Evolutionary conservation across 2,329 filamentous ascomycete species (phyloP), one percentile per base, ranked within the genome.

Genomic region (Scedosporium dehoogii): DNA sequence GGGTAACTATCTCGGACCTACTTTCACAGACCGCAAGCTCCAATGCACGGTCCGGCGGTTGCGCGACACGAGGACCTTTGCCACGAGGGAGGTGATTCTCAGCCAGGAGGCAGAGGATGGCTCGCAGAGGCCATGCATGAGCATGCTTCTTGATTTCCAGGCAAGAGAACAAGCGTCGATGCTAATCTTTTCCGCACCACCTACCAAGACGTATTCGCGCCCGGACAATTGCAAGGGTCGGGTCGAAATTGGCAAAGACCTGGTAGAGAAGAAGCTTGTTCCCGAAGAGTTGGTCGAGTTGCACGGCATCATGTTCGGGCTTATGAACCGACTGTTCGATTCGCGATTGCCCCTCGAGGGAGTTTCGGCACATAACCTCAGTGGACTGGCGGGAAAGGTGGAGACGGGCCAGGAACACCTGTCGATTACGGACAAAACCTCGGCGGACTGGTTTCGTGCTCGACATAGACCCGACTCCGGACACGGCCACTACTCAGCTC

Each of bases 71-170:
- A 72, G 73, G 55, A 75, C 75, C 2, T 80, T 80, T 60, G 73
- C 73, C 4, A 80, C 77, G 1, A 69, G 76, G 6, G 68, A 74
- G 5, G 72, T 80, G 2, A 70, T 74, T 63, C 70, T 78, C 51
- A 70, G 66, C 57, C 78, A 80, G 64, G 66, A 64, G 29, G 69
- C 69, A 38, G 68, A 74, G 12, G 67, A 72, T 61, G 72, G 72
- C 5, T 61, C 66, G 3, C 41, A 64, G 4, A 70, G 78, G 33
- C 48, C 67, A 1, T 78, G 74, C 63, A 64, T 79, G 55, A 70
- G 76, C 56, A 67, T 77, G 3, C 65, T 76, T 1, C 72, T 72
- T 1, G 78, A 80, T 62, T 80, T 80, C 66, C 76, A 79, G 44
- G 67, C 70, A 18, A 63, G 66, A 10, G 77, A 62, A 42, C 58